phyloP scores from a whole-genome alignment of 2,329 filamentous ascomycete genomes.

The Aspergillus vadensis region DNA sequence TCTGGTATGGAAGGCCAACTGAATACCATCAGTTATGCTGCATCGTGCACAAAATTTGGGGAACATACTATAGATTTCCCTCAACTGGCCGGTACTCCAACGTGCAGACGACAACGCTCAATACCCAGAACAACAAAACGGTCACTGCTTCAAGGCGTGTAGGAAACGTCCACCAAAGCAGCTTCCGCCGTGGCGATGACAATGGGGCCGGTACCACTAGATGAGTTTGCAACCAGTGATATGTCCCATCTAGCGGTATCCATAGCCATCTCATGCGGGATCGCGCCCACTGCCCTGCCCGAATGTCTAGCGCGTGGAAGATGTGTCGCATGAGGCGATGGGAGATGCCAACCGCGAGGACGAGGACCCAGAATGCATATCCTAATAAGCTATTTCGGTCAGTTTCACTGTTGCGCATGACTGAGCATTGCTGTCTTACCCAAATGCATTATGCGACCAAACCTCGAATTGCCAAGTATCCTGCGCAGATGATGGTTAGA shows the following conservation, averaged over 20 bases:
- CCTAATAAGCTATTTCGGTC: conserved; percentile 28
- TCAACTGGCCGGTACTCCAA: conserved; percentile 49
- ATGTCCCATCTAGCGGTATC: conserved; percentile 11
- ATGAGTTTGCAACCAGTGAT: conserved; percentile 40
- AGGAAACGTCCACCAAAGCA: conserved; percentile 51
- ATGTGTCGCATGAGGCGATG: conserved; percentile 31
- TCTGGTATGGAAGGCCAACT: conserved; percentile 32
- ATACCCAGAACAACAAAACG: conserved; percentile 46
- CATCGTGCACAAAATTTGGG: too few relatives aligned
- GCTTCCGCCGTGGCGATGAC: conserved; percentile 42
- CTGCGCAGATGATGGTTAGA: conserved; percentile 17
- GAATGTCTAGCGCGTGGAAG: conserved; percentile 15
- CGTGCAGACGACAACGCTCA: conserved; percentile 48
- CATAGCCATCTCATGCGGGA: conserved; percentile 1
- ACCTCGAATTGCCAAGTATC: conserved; percentile 35
- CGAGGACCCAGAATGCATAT: conserved; percentile 45
- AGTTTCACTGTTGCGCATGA: background rate
- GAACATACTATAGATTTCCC: conserved; percentile 51
- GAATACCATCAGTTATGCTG: conserved; percentile 7
- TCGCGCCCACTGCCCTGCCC: background rate
- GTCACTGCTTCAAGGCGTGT: conserved; percentile 51
- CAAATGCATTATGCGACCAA: conserved; percentile 41
- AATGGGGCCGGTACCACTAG: conserved; percentile 50
- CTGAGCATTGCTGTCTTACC: conserved; percentile 28
- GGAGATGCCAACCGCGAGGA: conserved; percentile 39